Base-by-base conservation (phyloP, 768 basidiomycete genomes). In the Tylopilus plumbeoviolaceoides region DNA sequence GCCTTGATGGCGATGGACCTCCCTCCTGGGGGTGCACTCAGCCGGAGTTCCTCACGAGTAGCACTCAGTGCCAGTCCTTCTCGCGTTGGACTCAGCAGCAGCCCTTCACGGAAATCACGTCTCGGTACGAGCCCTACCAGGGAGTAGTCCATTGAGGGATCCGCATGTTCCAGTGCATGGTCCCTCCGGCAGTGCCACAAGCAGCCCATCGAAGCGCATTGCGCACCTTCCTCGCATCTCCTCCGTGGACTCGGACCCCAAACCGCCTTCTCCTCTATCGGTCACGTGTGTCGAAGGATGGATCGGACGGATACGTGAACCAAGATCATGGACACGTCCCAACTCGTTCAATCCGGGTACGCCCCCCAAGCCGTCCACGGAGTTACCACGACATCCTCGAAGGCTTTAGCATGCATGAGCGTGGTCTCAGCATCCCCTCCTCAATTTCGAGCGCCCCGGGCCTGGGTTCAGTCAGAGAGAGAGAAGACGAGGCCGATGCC, bases 351-450 rank as follows among this genome's bases (percentile, higher is more conserved):
- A 62, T 71, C 11, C 59, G 69, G 15, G 60, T 74, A 15, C 68
- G 75, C 18, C 56, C 68, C 23, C 67, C 66, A 47, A 49, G 70
- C 64, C 21, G 84, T 8, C 79, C 85, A 15, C 71, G 78, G 62
- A 88, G 85, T 58, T 87, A 83, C 62, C 74, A 83, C 55, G 81
- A 85, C 58, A 79, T 87, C 48, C 66, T 86, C 48, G 83, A 83
- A 42, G 85, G 84, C 55, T 86, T 88, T 57, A 72, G 74, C 54
- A 60, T 71, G 40, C 71, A 71, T 47, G 70, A 69, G 20, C 57
- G 59, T 14, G 65, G 61, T 11, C 27, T 61, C 3, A 67, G 69
- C 18, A 54, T 70, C 28, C 66, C 60, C 7, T 66, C 66, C 31
- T 68, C 69, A 11, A 56, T 70, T n/a, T 66, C 64, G 47, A 69